These are phyloP conservation scores for Diaporthe capsici DNA, from an alignment of 2,329 filamentous ascomycete genomes.

Conservation along the genomic window DNA sequence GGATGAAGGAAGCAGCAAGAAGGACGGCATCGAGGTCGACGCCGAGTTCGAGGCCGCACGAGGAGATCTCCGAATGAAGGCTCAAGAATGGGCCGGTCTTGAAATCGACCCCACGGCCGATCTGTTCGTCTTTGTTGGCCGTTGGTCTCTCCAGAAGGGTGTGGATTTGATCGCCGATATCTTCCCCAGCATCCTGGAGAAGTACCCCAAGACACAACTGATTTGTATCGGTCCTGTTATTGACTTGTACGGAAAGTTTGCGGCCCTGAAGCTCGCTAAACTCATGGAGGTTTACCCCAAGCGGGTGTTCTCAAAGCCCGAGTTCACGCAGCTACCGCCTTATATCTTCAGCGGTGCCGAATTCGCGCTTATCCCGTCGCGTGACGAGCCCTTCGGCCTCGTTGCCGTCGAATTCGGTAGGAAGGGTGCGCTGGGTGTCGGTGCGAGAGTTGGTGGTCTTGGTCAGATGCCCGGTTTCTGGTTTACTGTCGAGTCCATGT, in stretches of 20 bases:
- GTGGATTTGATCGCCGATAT: slow-evolving; percentile 77
- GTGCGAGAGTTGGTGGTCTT: slow-evolving; percentile 74
- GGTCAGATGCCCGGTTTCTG: slow-evolving; percentile 80
- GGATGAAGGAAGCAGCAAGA: slow-evolving; percentile 60
- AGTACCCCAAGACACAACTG: slow-evolving; percentile 70
- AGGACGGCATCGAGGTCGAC: slow-evolving; percentile 66
- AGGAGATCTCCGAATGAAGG: slow-evolving; percentile 69
- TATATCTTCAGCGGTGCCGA: slow-evolving; percentile 78
- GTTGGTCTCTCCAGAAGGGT: slow-evolving; percentile 79
- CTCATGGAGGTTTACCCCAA: slow-evolving; percentile 77
- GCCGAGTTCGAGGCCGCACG: slow-evolving; percentile 67
- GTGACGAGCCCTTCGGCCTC: slow-evolving; percentile 78
- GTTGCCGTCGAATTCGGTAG: slow-evolving; percentile 78
- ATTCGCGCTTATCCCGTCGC: slow-evolving; percentile 77
- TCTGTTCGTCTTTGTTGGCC: slow-evolving; percentile 78
- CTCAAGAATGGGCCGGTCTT: slow-evolving; percentile 78
- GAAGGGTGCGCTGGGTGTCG: slow-evolving; percentile 76
- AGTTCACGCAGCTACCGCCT: slow-evolving; percentile 76
- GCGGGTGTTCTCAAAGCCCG: slow-evolving; percentile 76
- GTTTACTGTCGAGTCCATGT: slow-evolving; percentile 76
- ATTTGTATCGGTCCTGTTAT: slow-evolving; percentile 75
- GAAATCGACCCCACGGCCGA: slow-evolving; percentile 73
- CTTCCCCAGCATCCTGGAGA: slow-evolving; percentile 72
- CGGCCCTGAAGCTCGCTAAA: slow-evolving; percentile 72
- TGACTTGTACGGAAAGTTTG: slow-evolving; percentile 77